phyloP scores from a whole-genome alignment of 306 rosid species.

The Alnus rubra region DNA sequence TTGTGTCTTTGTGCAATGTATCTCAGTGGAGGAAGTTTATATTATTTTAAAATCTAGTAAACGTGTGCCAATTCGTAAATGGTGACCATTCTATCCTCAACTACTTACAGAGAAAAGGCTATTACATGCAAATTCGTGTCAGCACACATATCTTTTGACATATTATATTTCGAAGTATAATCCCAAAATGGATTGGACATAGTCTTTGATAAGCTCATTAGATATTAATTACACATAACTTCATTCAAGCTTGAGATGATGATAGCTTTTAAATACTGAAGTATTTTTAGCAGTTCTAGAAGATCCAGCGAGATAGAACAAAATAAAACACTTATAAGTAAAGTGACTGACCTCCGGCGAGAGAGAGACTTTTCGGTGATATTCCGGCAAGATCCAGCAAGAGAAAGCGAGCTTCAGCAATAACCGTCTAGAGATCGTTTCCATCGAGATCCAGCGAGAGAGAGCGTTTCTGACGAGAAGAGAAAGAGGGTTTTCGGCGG shows the following conservation, averaged over 20 bases:
- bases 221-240: not conserved
- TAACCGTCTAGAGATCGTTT: too few species aligned
- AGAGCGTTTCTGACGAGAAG: too few species aligned
- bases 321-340: too few species aligned
- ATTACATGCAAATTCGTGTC: not conserved
- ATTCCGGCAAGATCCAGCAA: too few species aligned
- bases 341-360: too few species aligned
- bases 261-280: not conserved
- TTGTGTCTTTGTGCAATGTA: not conserved
- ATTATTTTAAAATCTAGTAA: not conserved
- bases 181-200: not conserved
- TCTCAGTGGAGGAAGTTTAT: not conserved
- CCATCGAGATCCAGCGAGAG: too few species aligned
- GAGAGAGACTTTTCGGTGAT: too few species aligned
- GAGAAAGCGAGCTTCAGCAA: too few species aligned
- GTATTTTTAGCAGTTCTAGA: not conserved
- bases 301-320: too few species aligned
- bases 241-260: not conserved
- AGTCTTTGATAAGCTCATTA: not conserved
- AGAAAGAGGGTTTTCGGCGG: too few species aligned
- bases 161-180: not conserved
- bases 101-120: not conserved
- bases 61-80: not conserved
- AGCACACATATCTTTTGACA: not conserved
- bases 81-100: not conserved